Conservation (phyloP, 768 basidiomycete genomes). For the Kwoniella dendrophila region DNA sequence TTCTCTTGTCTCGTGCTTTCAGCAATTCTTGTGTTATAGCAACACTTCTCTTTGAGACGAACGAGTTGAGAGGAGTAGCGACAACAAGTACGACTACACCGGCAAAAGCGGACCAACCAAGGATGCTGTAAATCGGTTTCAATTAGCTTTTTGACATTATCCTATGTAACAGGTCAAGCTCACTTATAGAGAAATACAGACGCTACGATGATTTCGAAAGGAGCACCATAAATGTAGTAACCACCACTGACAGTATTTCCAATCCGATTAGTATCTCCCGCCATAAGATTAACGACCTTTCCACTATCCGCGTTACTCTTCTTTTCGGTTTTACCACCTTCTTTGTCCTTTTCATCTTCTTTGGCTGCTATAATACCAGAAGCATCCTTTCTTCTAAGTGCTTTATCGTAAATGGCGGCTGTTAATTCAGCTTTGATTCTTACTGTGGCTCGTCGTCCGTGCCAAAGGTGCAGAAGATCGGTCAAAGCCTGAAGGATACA, state of each 20-base stretch:
- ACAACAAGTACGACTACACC: conserved; percentile 71
- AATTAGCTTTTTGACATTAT: neutral
- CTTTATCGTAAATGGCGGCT: conserved; percentile 74
- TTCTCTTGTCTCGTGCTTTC: conserved; percentile 70
- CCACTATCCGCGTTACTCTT: conserved; percentile 74
- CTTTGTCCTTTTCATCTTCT: conserved; percentile 53
- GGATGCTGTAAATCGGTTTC: conserved; percentile 59
- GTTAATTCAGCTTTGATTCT: conserved; percentile 74
- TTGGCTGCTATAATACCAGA: conserved; percentile 66
- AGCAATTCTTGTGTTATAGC: conserved; percentile 52
- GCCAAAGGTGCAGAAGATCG: conserved; percentile 60
- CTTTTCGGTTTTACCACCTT: conserved; percentile 38
- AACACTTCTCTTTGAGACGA: conserved; percentile 66
- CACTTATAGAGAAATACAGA: conserved; percentile 75
- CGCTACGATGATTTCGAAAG: conserved; percentile 76
- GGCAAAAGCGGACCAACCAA: conserved; percentile 69
- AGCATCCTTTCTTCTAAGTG: conserved; percentile 78
- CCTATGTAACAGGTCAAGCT: conserved; percentile 40
- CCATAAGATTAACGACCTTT: conserved; percentile 89
- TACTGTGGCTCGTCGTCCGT: conserved; percentile 72
- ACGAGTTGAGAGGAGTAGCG: conserved; percentile 73
- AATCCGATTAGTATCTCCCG: conserved; percentile 53
- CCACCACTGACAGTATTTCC: conserved; percentile 37
- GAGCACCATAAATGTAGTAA: conserved; percentile 58
- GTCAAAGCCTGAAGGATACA: conserved; percentile 26